Evolutionary conservation across 768 basidiomycete species (phyloP).

Genomic region (Kwoniella dendrophila): DNA sequence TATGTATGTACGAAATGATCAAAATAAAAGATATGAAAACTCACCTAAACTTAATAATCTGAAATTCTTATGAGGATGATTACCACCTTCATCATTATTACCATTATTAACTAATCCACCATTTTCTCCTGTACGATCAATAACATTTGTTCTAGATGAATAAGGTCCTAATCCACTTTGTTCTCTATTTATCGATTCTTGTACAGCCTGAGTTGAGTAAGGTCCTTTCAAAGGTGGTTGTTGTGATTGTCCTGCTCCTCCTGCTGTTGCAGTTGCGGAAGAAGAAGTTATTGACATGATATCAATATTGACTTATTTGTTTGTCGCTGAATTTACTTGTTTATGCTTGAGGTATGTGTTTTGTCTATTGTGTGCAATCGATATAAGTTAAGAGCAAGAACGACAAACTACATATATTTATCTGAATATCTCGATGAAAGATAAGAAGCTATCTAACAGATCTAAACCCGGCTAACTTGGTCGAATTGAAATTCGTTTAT

Average conservation of each 20-base stretch:
- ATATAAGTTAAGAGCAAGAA: too few relatives aligned
- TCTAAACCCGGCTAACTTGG: too few relatives aligned
- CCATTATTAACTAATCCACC: neutral
- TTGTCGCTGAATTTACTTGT: neutral
- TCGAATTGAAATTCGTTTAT: too few relatives aligned
- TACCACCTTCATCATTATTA: too few relatives aligned
- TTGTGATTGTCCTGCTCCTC: too few relatives aligned
- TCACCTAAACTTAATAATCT: constrained; percentile 30
- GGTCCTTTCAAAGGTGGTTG: constrained; percentile 19
- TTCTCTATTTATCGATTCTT: constrained; percentile 25
- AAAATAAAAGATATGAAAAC: neutral
- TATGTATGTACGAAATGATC: too few relatives aligned
- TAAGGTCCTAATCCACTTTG: constrained; percentile 23
- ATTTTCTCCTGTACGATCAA: neutral
- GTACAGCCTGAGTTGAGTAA: constrained; percentile 23
- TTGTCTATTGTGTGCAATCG: too few relatives aligned
- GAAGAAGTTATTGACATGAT: constrained; percentile 16
- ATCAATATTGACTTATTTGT: neutral
- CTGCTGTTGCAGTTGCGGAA: constrained; percentile 3
- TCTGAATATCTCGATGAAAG: too few relatives aligned
- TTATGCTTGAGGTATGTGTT: too few relatives aligned
- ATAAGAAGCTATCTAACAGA: too few relatives aligned
- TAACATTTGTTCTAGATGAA: constrained; percentile 12
- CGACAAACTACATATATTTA: too few relatives aligned
- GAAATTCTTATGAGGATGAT: constrained; percentile 25